Conservation (phyloP, 345 rosid species). For the Combretum micranthum region DNA sequence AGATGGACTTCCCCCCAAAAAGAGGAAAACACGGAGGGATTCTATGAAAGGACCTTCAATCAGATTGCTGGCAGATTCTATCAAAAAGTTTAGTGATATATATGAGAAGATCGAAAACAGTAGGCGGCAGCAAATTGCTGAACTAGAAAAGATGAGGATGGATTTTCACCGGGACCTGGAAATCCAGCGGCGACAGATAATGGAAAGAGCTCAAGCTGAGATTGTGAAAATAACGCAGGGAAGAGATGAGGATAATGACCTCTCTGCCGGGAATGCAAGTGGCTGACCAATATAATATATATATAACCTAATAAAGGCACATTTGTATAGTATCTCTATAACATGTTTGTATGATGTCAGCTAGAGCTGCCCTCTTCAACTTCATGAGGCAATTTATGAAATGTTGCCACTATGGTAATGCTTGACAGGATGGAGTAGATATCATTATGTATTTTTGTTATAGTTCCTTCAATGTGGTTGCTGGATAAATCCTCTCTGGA, state of each 20-base stretch:
- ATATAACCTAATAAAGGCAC: too few relatives aligned
- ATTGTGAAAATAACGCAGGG: conserved; percentile 60
- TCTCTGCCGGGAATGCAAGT: conserved; percentile 59
- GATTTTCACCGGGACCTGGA: conserved; percentile 88
- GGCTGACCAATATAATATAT: conserved; percentile 17
- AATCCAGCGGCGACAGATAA: conserved; percentile 76
- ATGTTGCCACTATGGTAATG: too few relatives aligned
- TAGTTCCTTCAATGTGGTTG: too few relatives aligned
- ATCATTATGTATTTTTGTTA: too few relatives aligned
- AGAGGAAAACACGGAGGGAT: conserved; percentile 53
- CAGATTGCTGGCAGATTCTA: conserved; percentile 75
- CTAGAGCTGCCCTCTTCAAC: too few relatives aligned
- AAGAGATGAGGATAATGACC: conserved; percentile 42
- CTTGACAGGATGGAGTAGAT: too few relatives aligned
- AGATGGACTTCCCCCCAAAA: conserved; percentile 69
- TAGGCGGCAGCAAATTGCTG: conserved; percentile 80
- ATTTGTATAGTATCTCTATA: too few relatives aligned
- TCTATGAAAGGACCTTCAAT: conserved; percentile 47
- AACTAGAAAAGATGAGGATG: conserved; percentile 91
- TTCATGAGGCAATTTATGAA: too few relatives aligned
- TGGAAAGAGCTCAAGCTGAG: conserved; percentile 76
- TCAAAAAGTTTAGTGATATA: conserved; percentile 68
- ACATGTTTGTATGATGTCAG: too few relatives aligned
- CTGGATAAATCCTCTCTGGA: too few relatives aligned
- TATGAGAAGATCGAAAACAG: conserved; percentile 89